phyloP scores from a whole-genome alignment of 768 basidiomycete genomes.

The Lepiota subincarnata region DNA sequence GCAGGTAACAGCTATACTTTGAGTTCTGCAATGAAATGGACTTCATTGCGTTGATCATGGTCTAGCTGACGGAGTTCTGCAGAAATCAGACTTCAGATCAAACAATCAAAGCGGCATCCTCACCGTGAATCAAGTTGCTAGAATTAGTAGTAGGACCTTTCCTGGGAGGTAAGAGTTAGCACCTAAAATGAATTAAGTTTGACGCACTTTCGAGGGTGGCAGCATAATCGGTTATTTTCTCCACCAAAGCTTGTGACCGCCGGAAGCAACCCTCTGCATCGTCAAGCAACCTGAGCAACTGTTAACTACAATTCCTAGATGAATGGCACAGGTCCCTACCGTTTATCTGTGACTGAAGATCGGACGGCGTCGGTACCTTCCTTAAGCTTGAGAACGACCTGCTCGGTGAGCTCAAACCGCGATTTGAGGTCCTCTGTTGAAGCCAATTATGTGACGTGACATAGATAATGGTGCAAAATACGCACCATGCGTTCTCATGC shows the following conservation, averaged over 20 bases:
- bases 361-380: conserved; percentile 60
- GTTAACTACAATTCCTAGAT: not conserved
- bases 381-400: conserved; percentile 47
- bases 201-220: conserved; percentile 48
- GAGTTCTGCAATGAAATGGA: conserved; percentile 49
- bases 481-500: conserved; percentile 65
- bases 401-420: conserved; percentile 52
- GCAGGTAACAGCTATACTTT: conserved; percentile 37
- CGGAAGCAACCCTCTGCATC: conserved; percentile 54
- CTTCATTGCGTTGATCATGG: conserved; percentile 53
- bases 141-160: conserved; percentile 1
- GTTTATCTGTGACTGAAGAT: conserved; percentile 37
- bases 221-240: conserved; percentile 49
- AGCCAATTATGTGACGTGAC: not conserved
- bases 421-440: conserved; percentile 51
- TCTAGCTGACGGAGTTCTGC: conserved; percentile 66
- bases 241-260: conserved; percentile 56
- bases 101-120: not conserved
- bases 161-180: conserved; percentile 35
- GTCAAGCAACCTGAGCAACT: conserved; percentile 44
- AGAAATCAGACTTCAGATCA: not conserved
- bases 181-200: conserved; percentile 20
- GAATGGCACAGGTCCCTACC: conserved; percentile 30
- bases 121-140: conserved; percentile 5
- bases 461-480: conserved; percentile 8